phyloP scores from a whole-genome alignment of 2,329 filamentous ascomycete genomes.

The Ophiostoma pallidulum region DNA sequence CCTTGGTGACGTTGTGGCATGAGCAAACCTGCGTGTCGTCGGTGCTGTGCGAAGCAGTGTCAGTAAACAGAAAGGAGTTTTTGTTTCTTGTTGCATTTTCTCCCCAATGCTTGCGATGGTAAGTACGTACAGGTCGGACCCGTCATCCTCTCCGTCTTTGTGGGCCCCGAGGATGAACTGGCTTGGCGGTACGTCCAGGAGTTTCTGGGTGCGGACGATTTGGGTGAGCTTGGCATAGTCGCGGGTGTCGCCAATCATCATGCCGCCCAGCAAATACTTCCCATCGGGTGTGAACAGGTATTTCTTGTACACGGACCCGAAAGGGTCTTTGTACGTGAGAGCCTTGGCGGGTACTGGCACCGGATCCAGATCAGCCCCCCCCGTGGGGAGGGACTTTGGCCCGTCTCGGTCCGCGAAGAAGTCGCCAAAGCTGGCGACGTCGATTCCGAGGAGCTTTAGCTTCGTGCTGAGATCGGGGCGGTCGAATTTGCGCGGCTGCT shows the following conservation, averaged over 20 bases:
- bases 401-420: constrained; percentile 87
- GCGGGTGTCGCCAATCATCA: constrained; percentile 92
- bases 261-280: constrained; percentile 84
- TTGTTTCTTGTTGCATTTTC: background rate
- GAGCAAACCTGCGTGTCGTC: constrained; percentile 87
- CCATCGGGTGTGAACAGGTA: constrained; percentile 85
- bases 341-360: constrained; percentile 65
- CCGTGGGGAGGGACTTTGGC: constrained; percentile 57
- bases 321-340: constrained; percentile 81
- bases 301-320: constrained; percentile 84
- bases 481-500: constrained; percentile 56
- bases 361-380: constrained; percentile 39
- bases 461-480: constrained; percentile 84
- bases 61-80: no score
- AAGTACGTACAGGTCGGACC: constrained; percentile 49
- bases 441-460: constrained; percentile 78
- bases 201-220: constrained; percentile 76
- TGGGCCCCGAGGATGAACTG: constrained; percentile 75
- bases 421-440: constrained; percentile 88
- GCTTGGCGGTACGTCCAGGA: constrained; percentile 65
- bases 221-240: constrained; percentile 86
- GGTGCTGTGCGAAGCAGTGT: constrained; percentile 25
- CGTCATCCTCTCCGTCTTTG: constrained; percentile 64
- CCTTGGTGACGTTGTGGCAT: constrained; percentile 87
- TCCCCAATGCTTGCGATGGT: background rate